Evolutionary conservation across 345 rosid genomes (phyloP).

Genomic region (Theobroma cacao): DNA sequence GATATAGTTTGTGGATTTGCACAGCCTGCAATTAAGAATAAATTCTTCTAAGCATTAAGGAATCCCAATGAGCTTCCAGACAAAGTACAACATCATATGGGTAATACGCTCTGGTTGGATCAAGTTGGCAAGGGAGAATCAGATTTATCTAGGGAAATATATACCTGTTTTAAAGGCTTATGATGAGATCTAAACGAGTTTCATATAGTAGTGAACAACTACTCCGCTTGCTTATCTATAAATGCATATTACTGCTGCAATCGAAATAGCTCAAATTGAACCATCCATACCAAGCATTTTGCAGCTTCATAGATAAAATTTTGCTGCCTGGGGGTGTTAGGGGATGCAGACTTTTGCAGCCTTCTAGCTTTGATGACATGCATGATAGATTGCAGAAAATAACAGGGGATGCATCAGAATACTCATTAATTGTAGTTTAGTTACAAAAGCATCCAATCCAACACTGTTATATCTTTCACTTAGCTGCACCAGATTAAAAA

Average conservation of each 20-base stretch:
- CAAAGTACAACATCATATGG: not conserved
- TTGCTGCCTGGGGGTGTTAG: too few species aligned
- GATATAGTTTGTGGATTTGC: conserved; percentile 49
- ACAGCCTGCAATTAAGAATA: conserved; percentile 35
- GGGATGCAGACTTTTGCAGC: not conserved
- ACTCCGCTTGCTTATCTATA: not conserved
- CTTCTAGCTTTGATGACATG: not conserved
- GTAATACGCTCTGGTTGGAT: not conserved
- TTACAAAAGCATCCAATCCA: not conserved
- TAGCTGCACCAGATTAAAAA: too few species aligned
- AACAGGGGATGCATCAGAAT: too few species aligned
- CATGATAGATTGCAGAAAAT: not conserved
- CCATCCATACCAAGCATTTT: not conserved
- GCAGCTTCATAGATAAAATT: not conserved
- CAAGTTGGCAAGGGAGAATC: not conserved
- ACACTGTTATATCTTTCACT: too few species aligned
- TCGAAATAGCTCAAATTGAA: not conserved
- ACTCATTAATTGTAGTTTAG: not conserved
- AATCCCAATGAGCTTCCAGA: not conserved
- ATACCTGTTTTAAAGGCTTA: too few species aligned
- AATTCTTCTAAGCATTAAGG: not conserved
- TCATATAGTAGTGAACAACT: too few species aligned
- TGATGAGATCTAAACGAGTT: too few species aligned
- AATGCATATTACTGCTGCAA: not conserved
- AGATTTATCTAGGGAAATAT: too few species aligned